Evolutionary conservation across 1,284 basidiomycete species (phyloP).

Genomic region (Apiotrichum laibachii): DNA sequence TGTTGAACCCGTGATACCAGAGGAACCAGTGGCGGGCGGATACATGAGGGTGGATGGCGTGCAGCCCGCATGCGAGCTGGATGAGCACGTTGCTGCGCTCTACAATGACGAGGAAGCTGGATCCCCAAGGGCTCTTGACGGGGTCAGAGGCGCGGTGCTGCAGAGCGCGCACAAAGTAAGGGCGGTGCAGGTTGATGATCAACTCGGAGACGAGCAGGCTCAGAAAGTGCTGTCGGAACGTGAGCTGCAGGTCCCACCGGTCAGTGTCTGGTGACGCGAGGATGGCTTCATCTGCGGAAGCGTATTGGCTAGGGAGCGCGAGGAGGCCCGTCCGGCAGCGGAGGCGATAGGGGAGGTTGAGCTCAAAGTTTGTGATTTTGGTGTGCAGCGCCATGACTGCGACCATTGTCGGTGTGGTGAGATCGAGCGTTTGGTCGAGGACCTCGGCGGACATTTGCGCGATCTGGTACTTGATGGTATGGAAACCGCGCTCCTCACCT

Average conservation of each 20-base stretch:
- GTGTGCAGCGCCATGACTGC: conserved; percentile 25
- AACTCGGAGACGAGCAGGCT: conserved; percentile 32
- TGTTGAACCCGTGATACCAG: conserved; percentile 33
- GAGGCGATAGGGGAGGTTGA: conserved; percentile 27
- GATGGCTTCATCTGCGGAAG: conserved; percentile 20
- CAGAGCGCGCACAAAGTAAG: conserved; percentile 39
- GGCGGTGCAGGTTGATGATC: conserved; percentile 33
- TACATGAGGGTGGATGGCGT: conserved; percentile 30
- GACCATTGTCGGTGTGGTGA: conserved; percentile 17
- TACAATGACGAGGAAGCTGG: conserved; percentile 32
- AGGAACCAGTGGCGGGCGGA: conserved; percentile 30
- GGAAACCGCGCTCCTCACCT: conserved; percentile 20
- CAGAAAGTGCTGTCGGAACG: conserved; percentile 34
- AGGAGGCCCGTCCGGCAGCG: conserved; percentile 29
- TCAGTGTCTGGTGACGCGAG: conserved; percentile 23
- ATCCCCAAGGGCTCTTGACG: conserved; percentile 26
- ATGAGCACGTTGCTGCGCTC: conserved; percentile 38
- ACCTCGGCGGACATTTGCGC: conserved; percentile 16
- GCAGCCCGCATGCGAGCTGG: conserved; percentile 27
- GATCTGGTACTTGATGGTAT: conserved; percentile 28
- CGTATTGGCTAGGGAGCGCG: conserved; percentile 25
- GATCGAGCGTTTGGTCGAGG: conserved; percentile 23
- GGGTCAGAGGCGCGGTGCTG: conserved; percentile 31
- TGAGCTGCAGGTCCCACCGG: conserved; percentile 24
- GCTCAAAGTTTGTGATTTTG: conserved; percentile 27